These are phyloP conservation scores for Sextonia rubra DNA, from an alignment of 164 flowering plant species.

Conservation along the genomic window DNA sequence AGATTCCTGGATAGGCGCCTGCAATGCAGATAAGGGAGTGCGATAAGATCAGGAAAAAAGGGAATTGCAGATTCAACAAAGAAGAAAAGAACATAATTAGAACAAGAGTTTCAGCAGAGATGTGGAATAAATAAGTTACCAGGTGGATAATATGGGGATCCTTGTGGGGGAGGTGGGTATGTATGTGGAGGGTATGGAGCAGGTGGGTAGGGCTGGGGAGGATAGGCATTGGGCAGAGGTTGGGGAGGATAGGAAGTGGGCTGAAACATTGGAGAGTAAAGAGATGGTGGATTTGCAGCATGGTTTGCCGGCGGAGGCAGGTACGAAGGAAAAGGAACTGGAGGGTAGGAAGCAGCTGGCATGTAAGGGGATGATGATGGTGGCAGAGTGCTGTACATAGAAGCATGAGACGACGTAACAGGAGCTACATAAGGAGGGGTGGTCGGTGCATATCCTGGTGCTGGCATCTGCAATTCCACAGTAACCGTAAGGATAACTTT, in stretches of 20 bases:
- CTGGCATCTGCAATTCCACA: background rate
- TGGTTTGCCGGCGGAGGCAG: slow-evolving; percentile 13
- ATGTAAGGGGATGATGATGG: slow-evolving; percentile 17
- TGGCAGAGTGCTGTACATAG: slow-evolving; percentile 37
- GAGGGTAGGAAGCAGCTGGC: slow-evolving; percentile 20
- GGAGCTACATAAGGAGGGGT: slow-evolving; percentile 27
- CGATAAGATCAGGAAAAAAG: background rate
- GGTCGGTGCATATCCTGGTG: slow-evolving; percentile 38
- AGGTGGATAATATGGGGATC: slow-evolving; percentile 37
- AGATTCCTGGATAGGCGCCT: slow-evolving; percentile 29
- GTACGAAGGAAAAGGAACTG: slow-evolving; percentile 11
- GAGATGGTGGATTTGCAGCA: slow-evolving; percentile 31
- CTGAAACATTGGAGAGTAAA: slow-evolving; percentile 18
- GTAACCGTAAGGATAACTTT: background rate
- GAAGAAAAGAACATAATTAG: background rate
- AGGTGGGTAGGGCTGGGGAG: slow-evolving; percentile 51
- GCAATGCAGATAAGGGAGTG: background rate
- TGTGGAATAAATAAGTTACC: slow-evolving; percentile 18
- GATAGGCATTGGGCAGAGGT: slow-evolving; percentile 36
- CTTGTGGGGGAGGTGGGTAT: slow-evolving; percentile 41
- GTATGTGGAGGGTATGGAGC: slow-evolving; percentile 44
- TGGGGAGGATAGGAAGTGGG: slow-evolving; percentile 18
- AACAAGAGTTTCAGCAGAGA: background rate
- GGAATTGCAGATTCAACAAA: too few species aligned
- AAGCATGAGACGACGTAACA: slow-evolving; percentile 21